These are phyloP conservation scores for Hymenochaete sp. DNA, from an alignment of 1,284 basidiomycete species.

Conservation along the genomic window DNA sequence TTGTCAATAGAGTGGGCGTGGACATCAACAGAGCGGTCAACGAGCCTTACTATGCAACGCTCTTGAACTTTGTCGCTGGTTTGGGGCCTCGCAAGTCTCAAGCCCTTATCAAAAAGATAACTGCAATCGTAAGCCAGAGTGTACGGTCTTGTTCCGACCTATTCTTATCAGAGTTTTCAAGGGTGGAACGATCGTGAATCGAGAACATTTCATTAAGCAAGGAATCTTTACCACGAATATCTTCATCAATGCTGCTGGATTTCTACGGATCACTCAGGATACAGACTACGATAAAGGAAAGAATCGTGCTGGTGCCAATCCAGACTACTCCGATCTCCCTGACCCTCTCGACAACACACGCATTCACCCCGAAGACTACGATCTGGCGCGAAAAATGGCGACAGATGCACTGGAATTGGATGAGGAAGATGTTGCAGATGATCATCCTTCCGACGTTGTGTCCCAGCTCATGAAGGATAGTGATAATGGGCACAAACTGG, in stretches of 20 bases:
- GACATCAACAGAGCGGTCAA: conserved; percentile 90
- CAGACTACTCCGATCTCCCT: conserved; percentile 37
- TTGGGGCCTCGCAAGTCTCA: conserved; percentile 94
- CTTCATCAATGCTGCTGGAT: conserved; percentile 85
- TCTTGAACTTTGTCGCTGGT: conserved; percentile 89
- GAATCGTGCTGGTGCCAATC: conserved; percentile 61
- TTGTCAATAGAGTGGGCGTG: conserved; percentile 88
- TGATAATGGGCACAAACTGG: conserved; percentile 75
- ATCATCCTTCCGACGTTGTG: conserved; percentile 84
- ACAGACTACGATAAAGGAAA: conserved; percentile 50
- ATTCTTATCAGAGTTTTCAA: conserved; percentile 27
- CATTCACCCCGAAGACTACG: conserved; percentile 97
- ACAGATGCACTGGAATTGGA: conserved; percentile 94
- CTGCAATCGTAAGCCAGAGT: conserved; percentile 46
- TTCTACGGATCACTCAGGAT: conserved; percentile 81
- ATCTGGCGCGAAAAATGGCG: conserved; percentile 97
- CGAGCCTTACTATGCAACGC: conserved; percentile 79
- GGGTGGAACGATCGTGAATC: conserved; percentile 80
- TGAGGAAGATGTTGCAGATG: conserved; percentile 87
- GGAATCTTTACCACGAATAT: conserved; percentile 77
- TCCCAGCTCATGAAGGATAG: conserved; percentile 78
- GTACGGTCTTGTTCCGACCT: conserved; percentile 10
- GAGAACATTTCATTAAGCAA: conserved; percentile 77
- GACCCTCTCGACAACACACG: conserved; percentile 95
- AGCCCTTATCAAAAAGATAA: conserved; percentile 76